phyloP scores from a whole-genome alignment of 179 eudicot genomes.

The Spergularia azorica region DNA sequence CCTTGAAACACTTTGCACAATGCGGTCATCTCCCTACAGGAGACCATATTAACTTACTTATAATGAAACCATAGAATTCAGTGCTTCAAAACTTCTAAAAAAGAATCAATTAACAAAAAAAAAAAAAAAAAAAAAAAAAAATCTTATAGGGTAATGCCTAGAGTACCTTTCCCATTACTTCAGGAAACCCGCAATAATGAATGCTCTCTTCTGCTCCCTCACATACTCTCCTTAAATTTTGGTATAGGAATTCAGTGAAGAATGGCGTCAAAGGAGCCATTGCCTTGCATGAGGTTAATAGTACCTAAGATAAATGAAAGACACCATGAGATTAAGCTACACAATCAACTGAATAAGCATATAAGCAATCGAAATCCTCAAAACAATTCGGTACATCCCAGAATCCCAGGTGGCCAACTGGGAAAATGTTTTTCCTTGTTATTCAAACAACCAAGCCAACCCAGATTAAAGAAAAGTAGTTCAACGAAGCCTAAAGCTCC shows the following conservation, averaged over 20 bases:
- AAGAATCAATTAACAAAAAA: background rate
- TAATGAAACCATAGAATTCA: background rate
- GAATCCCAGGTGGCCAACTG: too few relatives aligned
- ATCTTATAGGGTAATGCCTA: background rate
- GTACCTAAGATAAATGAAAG: conserved; percentile 49
- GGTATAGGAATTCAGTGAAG: conserved; percentile 92
- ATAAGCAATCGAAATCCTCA: background rate
- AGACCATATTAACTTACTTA: conserved; percentile 1
- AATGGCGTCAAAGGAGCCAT: conserved; percentile 99
- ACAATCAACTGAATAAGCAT: background rate
- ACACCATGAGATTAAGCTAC: background rate
- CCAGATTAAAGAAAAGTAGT: background rate
- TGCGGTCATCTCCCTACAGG: conserved; percentile 78
- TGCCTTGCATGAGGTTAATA: conserved; percentile 83
- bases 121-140: background rate
- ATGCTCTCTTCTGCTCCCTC: conserved; percentile 84
- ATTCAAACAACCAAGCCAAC: background rate
- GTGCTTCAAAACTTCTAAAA: background rate
- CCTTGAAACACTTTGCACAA: conserved; percentile 90
- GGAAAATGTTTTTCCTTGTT: background rate
- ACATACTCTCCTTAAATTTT: conserved; percentile 72
- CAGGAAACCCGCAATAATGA: conserved; percentile 85
- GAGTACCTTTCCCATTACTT: conserved; percentile 74
- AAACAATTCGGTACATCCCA: background rate
- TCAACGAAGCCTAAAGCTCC: background rate